Evolutionary conservation across 1,139 yeast species (phyloP).

Genomic region (Hyphopichia wangnamkhiaoensis): DNA sequence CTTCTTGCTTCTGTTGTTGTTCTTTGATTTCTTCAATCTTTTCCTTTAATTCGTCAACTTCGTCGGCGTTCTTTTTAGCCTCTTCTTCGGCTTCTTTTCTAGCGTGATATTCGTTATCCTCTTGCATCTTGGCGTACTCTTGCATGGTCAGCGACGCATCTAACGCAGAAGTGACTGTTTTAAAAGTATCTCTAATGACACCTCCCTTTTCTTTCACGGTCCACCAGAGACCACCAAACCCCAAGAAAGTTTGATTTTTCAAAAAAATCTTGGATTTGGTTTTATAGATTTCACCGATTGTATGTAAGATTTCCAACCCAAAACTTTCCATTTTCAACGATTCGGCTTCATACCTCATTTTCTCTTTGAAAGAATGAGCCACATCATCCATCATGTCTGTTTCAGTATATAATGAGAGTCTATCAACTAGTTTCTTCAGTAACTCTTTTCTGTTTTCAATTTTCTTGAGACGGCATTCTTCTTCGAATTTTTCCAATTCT

Average conservation of each 20-base stretch:
- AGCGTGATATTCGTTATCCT: conserved; percentile 52
- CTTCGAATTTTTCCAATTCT: conserved; percentile 75
- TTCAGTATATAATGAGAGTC: conserved; percentile 79
- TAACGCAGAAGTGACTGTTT: conserved; percentile 79
- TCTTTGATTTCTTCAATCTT: conserved; percentile 6
- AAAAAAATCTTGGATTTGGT: conserved; percentile 63
- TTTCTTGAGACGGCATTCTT: conserved; percentile 71
- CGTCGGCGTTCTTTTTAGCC: conserved; percentile 12
- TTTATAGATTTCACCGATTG: conserved; percentile 77
- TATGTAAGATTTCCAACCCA: conserved; percentile 86
- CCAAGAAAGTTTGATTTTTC: conserved; percentile 70
- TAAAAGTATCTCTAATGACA: conserved; percentile 80
- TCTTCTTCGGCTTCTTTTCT: conserved; percentile 39
- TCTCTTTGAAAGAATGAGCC: conserved; percentile 64
- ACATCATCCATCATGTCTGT: conserved; percentile 74
- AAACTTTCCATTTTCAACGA: conserved; percentile 90
- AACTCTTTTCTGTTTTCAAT: conserved; percentile 71
- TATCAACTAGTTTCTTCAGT: conserved; percentile 61
- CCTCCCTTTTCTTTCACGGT: conserved; percentile 86
- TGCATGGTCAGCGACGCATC: conserved; percentile 91
- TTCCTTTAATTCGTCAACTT: conserved; percentile 11
- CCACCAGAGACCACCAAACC: conserved; percentile 83
- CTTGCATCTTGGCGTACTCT: conserved; percentile 73
- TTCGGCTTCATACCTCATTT: conserved; percentile 82
- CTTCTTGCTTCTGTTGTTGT: conserved; percentile 1